Base-by-base conservation (phyloP, 2,329 filamentous ascomycete genomes). In the Tolypocladium pustulatum region DNA sequence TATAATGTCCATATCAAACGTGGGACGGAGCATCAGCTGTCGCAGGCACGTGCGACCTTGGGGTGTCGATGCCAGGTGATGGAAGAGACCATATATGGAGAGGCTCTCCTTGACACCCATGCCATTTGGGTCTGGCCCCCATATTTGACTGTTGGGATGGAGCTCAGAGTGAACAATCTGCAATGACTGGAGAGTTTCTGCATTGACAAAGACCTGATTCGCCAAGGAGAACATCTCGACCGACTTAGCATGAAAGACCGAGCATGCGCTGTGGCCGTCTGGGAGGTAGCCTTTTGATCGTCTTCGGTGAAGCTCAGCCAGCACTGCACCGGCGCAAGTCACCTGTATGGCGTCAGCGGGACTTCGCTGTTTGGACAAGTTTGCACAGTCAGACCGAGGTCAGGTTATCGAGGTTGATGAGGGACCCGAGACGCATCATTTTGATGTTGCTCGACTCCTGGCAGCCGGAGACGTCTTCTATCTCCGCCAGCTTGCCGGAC, bases 101-200 rank as follows among this genome's bases (percentile, higher is more conserved):
- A 94, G 78, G 20, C 85, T 88, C 73, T 96, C 91, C 70, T 93
- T 96, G 0, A 82, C 81, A 25, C 82, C 86, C 1, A 81, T 84
- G 32, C 77, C 65, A 34, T 60, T 67, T 22, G 63, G 55, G 54
- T 66, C 62, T 46, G 62, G 38, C 2, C 88, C 89, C 73, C 88
- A 87, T 65, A 87, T 89, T 62, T 93, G 88, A 54, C 83, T 86
- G 67, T 91, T 91, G 5, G 90, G 92, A 70, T 96, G 91, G 13
- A 83, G 83, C 69, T 97, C 92, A 1, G 88, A 85, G 58, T 88
- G 87, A 32, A 96, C 78, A 34, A 99, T 90, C 66, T 97, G 93
- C 10, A 99, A 80, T 1, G 91, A 91, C 17, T 84, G 73, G 49
- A 97, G 75, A 0, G 92, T 89, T 67, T 97, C 91, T 2, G 82